These are phyloP conservation scores for Sugiyamaella americana DNA, from an alignment of 805 yeast genomes.

Conservation along the genomic window DNA sequence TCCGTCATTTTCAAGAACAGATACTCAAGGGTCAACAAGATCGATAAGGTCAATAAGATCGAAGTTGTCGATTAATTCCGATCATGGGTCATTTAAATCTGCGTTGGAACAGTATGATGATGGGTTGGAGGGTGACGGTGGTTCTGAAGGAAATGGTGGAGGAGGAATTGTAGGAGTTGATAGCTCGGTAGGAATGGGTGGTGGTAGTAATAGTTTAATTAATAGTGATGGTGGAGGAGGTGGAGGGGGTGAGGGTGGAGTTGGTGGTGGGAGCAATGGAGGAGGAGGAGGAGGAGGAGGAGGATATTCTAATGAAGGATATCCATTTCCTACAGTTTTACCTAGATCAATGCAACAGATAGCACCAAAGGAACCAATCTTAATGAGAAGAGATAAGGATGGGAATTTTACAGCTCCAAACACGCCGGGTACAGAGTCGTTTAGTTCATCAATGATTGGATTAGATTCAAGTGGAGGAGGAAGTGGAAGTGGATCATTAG, in stretches of 20 bases:
- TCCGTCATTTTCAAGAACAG: slow-evolving; percentile 35
- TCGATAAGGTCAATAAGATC: slow-evolving; percentile 32
- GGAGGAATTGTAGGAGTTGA: not conserved
- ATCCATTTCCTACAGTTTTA: slow-evolving; percentile 30
- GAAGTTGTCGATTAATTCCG: slow-evolving; percentile 21
- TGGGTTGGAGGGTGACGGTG: not conserved
- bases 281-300: not conserved
- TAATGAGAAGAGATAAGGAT: slow-evolving; percentile 48
- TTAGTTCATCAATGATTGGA: not conserved
- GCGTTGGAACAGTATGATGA: slow-evolving; percentile 15
- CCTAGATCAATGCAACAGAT: slow-evolving; percentile 67
- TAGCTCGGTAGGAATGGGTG: not conserved
- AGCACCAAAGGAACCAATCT: slow-evolving; percentile 69
- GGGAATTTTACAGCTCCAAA: slow-evolving; percentile 27
- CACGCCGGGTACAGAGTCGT: slow-evolving; percentile 1
- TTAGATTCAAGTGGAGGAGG: not conserved
- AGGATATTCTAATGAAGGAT: slow-evolving; percentile 11
- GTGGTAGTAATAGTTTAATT: not conserved
- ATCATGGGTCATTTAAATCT: slow-evolving; percentile 22
- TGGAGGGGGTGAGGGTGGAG: not conserved
- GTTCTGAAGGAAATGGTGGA: not conserved
- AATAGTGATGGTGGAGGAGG: not conserved
- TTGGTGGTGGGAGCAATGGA: not conserved
- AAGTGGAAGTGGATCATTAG: not conserved
- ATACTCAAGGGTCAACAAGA: slow-evolving; percentile 37